Evolutionary conservation across 192 early-diverging fungal species (phyloP).

Genomic region (Coemansia sp.): DNA sequence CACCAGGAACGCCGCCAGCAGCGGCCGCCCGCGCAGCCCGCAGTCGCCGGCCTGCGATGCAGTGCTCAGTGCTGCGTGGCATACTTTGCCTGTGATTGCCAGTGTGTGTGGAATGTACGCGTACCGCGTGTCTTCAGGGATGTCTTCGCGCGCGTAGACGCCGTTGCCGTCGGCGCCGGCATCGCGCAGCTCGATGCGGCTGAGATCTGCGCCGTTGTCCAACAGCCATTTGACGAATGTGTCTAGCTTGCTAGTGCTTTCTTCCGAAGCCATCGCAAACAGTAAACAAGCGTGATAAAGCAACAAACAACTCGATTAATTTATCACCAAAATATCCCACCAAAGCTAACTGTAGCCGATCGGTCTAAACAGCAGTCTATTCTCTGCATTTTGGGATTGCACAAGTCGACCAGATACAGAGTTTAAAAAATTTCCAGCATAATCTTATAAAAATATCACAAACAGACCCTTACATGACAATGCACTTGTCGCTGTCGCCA

Average conservation of each 20-base stretch:
- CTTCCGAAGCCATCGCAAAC: not conserved
- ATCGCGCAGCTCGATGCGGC: conserved; percentile 32
- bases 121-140: conserved; percentile 48
- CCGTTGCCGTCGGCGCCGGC: conserved; percentile 42
- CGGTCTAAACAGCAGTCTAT: no score
- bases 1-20: conserved; percentile 55
- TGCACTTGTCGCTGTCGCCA: conserved; percentile 35
- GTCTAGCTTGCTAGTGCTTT: conserved; percentile 1
- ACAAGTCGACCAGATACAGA: not conserved
- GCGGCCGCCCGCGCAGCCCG: conserved; percentile 33
- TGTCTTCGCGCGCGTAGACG: conserved; percentile 46
- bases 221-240: conserved; percentile 44
- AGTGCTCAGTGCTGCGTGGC: conserved; percentile 23
- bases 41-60: conserved; percentile 6
- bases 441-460: no score
- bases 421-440: no score
- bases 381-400: no score
- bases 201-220: conserved; percentile 40
- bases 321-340: no score
- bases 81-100: conserved; percentile 51
- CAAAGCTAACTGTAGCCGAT: not conserved
- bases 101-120: conserved; percentile 56
- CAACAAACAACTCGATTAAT: not conserved
- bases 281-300: not conserved
- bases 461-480: conserved; percentile 45